Conservation (phyloP, 2,329 filamentous ascomycete genomes). For the Diplodia scrobiculata region DNA sequence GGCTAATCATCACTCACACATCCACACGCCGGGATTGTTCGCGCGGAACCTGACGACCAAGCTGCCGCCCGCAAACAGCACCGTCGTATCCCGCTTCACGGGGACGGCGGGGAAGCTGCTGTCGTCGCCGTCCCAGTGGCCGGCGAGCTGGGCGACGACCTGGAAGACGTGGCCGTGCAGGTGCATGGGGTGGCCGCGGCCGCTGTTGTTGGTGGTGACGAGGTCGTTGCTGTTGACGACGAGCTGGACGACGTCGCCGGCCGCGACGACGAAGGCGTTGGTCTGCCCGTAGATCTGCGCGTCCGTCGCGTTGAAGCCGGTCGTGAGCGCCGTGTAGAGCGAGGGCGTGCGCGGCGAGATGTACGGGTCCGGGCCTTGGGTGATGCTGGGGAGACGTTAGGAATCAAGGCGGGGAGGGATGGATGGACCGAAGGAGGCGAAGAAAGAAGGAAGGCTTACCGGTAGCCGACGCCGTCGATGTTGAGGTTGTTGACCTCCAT, state of each 20-base stretch:
- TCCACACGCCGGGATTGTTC: slow-evolving; percentile 61
- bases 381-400: slow-evolving; percentile 38
- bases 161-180: slow-evolving; percentile 65
- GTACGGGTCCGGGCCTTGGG: slow-evolving; percentile 64
- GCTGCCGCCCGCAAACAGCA: slow-evolving; percentile 64
- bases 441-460: slow-evolving; percentile 16
- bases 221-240: slow-evolving; percentile 35
- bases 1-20: slow-evolving; percentile 44
- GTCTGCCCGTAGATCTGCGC: slow-evolving; percentile 63
- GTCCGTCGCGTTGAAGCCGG: slow-evolving; percentile 59
- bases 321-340: slow-evolving; percentile 66
- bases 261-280: slow-evolving; percentile 39
- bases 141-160: slow-evolving; percentile 57
- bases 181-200: slow-evolving; percentile 49
- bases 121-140: slow-evolving; percentile 45
- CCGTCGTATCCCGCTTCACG: slow-evolving; percentile 68
- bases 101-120: slow-evolving; percentile 58
- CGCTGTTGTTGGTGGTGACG: slow-evolving; percentile 9
- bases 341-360: slow-evolving; percentile 65
- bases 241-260: slow-evolving; percentile 32
- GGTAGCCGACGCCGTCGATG: slow-evolving; percentile 45
- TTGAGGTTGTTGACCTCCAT: slow-evolving; percentile 44
- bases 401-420: not conserved
- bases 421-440: too few relatives aligned
- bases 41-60: slow-evolving; percentile 62